Conservation (phyloP, 768 basidiomycete genomes). For the Phanerochaete sordida region DNA sequence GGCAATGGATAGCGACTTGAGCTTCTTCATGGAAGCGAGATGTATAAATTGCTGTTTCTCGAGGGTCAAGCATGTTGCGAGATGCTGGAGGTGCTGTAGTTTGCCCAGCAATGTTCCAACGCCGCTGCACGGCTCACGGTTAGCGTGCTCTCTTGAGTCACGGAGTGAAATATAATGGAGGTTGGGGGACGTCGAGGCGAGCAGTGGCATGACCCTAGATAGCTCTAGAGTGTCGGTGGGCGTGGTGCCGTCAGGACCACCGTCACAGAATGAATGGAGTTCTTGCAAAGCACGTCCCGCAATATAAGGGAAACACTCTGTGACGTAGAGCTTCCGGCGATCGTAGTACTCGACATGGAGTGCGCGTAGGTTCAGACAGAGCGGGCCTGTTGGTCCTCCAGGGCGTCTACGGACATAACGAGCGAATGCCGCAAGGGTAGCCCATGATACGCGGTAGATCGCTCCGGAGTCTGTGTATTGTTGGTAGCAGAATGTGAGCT, state of each 20-base stretch:
- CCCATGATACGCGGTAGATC: not conserved
- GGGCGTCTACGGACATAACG: not conserved
- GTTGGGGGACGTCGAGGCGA: not conserved
- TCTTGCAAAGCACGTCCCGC: not conserved
- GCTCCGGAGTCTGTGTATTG: not conserved
- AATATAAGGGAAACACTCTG: constrained; percentile 7
- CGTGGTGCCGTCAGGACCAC: not conserved
- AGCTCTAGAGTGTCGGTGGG: not conserved
- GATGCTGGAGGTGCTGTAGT: not conserved
- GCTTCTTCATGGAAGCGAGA: not conserved
- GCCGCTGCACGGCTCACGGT: not conserved
- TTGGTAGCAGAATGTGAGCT: constrained; percentile 3
- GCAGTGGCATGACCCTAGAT: not conserved
- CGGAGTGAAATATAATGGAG: not conserved
- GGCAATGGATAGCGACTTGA: not conserved
- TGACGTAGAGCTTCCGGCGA: not conserved
- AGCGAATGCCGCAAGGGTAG: not conserved
- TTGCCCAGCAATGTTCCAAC: not conserved
- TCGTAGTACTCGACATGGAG: constrained; percentile 7
- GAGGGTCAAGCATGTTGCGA: constrained; percentile 1
- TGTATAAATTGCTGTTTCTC: not conserved
- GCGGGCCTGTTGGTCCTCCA: not conserved
- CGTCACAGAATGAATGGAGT: constrained; percentile 5
- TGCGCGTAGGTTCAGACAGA: not conserved
- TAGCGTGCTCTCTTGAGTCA: not conserved